Percentiles rank a stretch among this genome's conserved stretches.
Conservation (phyloP, 2,329 filamentous ascomycete species). For the Pseudocercospora musae region DNA sequence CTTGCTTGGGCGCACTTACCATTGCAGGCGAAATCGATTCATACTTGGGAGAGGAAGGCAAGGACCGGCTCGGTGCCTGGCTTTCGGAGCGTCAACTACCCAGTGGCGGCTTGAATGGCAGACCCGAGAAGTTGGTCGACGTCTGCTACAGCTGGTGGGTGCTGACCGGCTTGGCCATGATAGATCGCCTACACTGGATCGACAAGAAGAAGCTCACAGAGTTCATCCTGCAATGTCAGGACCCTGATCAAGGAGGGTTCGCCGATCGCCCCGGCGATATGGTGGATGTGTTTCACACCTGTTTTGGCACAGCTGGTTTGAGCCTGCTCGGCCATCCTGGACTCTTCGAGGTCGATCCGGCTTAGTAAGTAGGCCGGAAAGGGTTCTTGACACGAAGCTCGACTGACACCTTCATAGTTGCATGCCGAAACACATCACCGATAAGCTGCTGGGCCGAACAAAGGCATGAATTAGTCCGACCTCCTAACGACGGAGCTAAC, state of each 20-base stretch:
- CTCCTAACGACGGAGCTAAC: background rate
- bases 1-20: conserved; percentile 80
- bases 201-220: conserved; percentile 71
- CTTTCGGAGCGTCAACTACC: conserved; percentile 87
- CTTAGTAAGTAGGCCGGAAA: conserved; percentile 61
- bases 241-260: conserved; percentile 77
- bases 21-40: conserved; percentile 76
- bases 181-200: conserved; percentile 87
- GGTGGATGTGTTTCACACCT: conserved; percentile 96
- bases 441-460: conserved; percentile 52
- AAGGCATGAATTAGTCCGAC: conserved; percentile 13
- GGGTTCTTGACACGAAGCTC: conserved; percentile 10
- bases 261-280: conserved; percentile 88
- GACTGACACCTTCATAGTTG: conserved; percentile 28
- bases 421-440: conserved; percentile 61
- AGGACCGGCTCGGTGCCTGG: conserved; percentile 81
- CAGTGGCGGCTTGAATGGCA: conserved; percentile 84
- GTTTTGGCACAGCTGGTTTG: conserved; percentile 83
- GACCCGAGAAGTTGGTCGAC: conserved; percentile 93
- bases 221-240: conserved; percentile 89
- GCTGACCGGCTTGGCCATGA: conserved; percentile 83
- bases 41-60: conserved; percentile 60
- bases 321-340: conserved; percentile 77
- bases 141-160: conserved; percentile 99
- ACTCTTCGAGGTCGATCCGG: conserved; percentile 76